Base-by-base conservation (phyloP, 2,329 filamentous ascomycete genomes). In the Microsporum ferrugineum region DNA sequence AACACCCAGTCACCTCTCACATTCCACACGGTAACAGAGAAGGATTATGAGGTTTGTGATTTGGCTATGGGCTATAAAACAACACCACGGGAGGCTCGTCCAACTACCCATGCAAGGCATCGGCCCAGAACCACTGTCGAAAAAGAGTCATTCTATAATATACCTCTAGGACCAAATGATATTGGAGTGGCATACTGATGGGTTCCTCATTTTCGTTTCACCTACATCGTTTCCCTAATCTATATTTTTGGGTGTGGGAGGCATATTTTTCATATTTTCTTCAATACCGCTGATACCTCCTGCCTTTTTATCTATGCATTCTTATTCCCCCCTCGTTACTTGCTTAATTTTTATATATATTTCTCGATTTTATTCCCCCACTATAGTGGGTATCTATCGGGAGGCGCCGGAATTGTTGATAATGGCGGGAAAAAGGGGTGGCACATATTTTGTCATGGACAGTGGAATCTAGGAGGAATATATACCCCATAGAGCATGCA, bases 171-270 rank as follows among this genome's bases (percentile, higher is more conserved):
- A 47, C 55, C 43, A 56, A 63, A 49, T 58, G 62, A 61, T 47
- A 68, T 74, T 43, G 71, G 72, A 10, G 17, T 73, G 34, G 71
- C 71, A 5, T 73, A 71, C 61, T 73, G 17, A 57, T 12, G 23
- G 36, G 14, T 17, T 53, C n/a, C 17, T n/a, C 31, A n/a, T 53
- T 34, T 12, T 53, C 17, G 5, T 53, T 53, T 10, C 17, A 27
- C 5, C 34, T 27, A 57, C 23, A 27, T 27, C 8, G 10, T 57
- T 57, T 57, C 53, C 39, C 10, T 31, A 31, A 31, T 14, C 51
- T 55, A 34, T 14, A 36, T 31, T 36, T 34, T 55, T 36, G 29
- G 51, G 29, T 55, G 51, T 55, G 36, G 31, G 31, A 36, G 23
- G 51, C 14, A 17, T 17, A n/a, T 34, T 38, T 55, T n/a, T n/a